Conservation (phyloP, 1,139 yeast species). For the Tardiomyces blankii region DNA sequence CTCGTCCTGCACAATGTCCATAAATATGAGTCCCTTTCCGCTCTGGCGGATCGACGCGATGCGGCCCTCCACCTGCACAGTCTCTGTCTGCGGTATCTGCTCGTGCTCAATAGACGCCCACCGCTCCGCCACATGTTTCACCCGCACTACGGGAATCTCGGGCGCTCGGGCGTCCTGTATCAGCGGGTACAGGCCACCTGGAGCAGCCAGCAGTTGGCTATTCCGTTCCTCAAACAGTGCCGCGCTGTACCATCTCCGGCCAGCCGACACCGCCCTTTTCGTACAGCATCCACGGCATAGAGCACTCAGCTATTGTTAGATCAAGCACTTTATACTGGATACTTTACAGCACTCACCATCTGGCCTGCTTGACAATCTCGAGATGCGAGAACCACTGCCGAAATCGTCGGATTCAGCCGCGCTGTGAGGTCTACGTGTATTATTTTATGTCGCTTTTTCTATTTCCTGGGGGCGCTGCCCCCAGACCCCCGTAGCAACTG, state of each 20-base stretch:
- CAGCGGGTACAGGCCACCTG: not conserved
- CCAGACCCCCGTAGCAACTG: too few relatives aligned
- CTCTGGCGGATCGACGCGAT: constrained; percentile 45
- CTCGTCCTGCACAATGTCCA: constrained; percentile 55
- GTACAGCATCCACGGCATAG: too few relatives aligned
- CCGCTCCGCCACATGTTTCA: not conserved
- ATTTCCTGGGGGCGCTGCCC: too few relatives aligned
- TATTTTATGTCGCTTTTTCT: too few relatives aligned
- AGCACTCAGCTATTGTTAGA: too few relatives aligned
- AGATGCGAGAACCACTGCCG: too few relatives aligned
- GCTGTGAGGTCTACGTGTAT: too few relatives aligned
- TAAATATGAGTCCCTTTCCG: constrained; percentile 55
- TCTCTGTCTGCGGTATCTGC: not conserved
- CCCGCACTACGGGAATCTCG: not conserved
- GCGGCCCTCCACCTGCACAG: constrained; percentile 39
- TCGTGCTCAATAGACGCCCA: not conserved
- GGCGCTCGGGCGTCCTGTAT: not conserved
- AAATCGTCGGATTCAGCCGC: too few relatives aligned
- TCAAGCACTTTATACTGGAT: too few relatives aligned
- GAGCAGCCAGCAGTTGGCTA: not conserved
- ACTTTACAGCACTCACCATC: too few relatives aligned
- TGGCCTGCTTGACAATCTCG: too few relatives aligned
- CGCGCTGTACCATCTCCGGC: not conserved
- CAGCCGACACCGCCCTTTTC: not conserved
- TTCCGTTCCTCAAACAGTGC: not conserved